Evolutionary conservation across 345 rosid genomes (phyloP), one percentile per base, ranked within the genome.

Genomic region (Moricandia moricandioides): DNA sequence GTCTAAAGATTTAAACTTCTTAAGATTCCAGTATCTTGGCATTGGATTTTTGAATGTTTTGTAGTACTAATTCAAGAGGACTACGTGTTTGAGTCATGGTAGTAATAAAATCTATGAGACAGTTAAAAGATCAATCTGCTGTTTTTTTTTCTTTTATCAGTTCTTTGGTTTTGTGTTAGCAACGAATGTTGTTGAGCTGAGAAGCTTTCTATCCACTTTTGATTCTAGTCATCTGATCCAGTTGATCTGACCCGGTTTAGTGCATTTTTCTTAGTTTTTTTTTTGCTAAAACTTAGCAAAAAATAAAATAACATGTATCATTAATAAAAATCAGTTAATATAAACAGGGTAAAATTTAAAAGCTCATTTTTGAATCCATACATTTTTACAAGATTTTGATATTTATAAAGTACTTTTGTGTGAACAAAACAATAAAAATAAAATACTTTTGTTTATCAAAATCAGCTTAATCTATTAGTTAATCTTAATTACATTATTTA

Each of bases 1-100:
- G 72, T 86, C 72, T 90, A 76, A 84, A 29, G 47, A 67, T 73
- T 68, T 39, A 43, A 31, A 21, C 59, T 49, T 16, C 0, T 34
- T 43, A 21, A 45, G 56, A 37, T 74, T 68, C n/a, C 24, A 56
- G 54, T 26, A 68, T 68, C 55, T 52, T 47, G 31, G 18, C 35
- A 54, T 69, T 21, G 12, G 39, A 11, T 52, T 64, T 43, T 65
- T 63, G 24, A 21, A 21, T 21, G 24, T 77, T 71, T 47, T 77
- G 76, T 45, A 21, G 71, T 21, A 21, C 2, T 45, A 14, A 43
- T 55, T 40, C 61, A 52, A 61, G 31, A 69, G 12, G 63, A 39
- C 56, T 51, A 43, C 8, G 1, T 70, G 49, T 64, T 66, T 57
- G 62, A 72, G 14, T 7, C 69, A 51, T 78, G 69, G 70, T 68